These are phyloP conservation scores for Podospora pseudoanserina DNA, from an alignment of 495 filamentous ascomycete genomes.

Conservation along the genomic window DNA sequence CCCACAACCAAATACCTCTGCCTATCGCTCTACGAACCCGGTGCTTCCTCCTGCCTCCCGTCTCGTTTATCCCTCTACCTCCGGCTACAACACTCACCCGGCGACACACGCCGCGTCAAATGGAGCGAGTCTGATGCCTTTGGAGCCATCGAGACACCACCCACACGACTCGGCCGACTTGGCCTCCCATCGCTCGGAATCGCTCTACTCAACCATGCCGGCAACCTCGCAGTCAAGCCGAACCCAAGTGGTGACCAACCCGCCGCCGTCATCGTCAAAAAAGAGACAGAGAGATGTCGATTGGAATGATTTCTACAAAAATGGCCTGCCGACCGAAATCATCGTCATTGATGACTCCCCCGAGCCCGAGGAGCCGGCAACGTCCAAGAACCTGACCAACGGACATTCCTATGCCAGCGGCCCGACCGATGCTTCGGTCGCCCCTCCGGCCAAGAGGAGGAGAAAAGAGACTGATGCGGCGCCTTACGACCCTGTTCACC, in stretches of 20 bases:
- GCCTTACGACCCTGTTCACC: constrained; percentile 46
- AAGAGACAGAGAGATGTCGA: constrained; percentile 66
- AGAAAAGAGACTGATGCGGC: constrained; percentile 44
- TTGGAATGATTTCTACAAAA: constrained; percentile 89
- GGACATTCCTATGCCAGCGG: constrained; percentile 22
- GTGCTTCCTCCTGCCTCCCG: constrained; percentile 50
- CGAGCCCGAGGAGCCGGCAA: constrained; percentile 50
- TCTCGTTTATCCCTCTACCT: constrained; percentile 42
- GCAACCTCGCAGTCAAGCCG: constrained; percentile 24
- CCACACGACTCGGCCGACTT: constrained; percentile 31
- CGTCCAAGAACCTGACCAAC: constrained; percentile 32
- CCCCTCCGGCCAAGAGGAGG: constrained; percentile 46
- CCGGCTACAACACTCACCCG: constrained; percentile 27
- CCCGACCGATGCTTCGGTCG: constrained; percentile 21
- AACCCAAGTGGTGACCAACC: constrained; percentile 27
- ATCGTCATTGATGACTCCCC: constrained; percentile 95
- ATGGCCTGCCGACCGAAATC: constrained; percentile 87
- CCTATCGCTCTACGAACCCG: constrained; percentile 52
- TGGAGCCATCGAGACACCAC: constrained; percentile 33
- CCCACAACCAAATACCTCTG: constrained; percentile 36
- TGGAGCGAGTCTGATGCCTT: constrained; percentile 32
- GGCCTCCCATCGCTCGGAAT: constrained; percentile 19
- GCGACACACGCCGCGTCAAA: constrained; percentile 36
- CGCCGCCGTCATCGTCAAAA: constrained; percentile 31
- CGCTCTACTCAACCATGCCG: constrained; percentile 38